Conservation (phyloP, 2,329 filamentous ascomycete genomes). For the Pseudogymnoascus sp. region DNA sequence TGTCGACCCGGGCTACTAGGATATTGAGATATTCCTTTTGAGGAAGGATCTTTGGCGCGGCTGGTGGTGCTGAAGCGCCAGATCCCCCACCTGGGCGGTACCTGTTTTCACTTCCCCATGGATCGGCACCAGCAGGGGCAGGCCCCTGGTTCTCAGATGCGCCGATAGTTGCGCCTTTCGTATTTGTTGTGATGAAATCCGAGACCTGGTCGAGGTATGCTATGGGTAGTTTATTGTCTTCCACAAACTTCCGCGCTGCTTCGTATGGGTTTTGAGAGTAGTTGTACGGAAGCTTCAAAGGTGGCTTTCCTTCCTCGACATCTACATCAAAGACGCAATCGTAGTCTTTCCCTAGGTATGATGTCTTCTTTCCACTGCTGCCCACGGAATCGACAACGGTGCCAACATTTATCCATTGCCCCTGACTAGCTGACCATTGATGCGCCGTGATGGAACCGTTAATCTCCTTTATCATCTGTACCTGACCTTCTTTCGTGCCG, state of each 20-base stretch:
- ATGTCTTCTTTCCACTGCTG: slow-evolving; percentile 68
- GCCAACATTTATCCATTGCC: slow-evolving; percentile 81
- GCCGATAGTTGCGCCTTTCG: slow-evolving; percentile 76
- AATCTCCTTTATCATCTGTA: slow-evolving; percentile 78
- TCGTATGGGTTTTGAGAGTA: slow-evolving; percentile 88
- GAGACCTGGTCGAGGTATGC: slow-evolving; percentile 86
- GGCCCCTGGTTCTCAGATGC: slow-evolving; percentile 37
- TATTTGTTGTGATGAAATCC: slow-evolving; percentile 86
- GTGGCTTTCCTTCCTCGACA: slow-evolving; percentile 87
- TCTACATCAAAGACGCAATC: slow-evolving; percentile 97
- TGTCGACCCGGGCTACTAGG: slow-evolving; percentile 59
- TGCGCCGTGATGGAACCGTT: slow-evolving; percentile 80
- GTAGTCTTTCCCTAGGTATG: slow-evolving; percentile 78
- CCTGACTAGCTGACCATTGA: slow-evolving; percentile 63
- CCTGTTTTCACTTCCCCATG: slow-evolving; percentile 68
- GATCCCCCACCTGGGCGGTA: slow-evolving; percentile 64
- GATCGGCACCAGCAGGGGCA: slow-evolving; percentile 50
- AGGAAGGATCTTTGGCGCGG: slow-evolving; percentile 56
- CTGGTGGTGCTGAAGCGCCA: slow-evolving; percentile 29
- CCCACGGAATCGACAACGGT: slow-evolving; percentile 86
- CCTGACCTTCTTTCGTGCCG: slow-evolving; percentile 93
- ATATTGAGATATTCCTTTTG: slow-evolving; percentile 75
- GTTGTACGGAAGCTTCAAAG: slow-evolving; percentile 90
- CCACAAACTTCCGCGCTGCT: slow-evolving; percentile 81
- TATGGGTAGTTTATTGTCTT: slow-evolving; percentile 79